A percentile compares a stretch with the other conserved stretches of the same genome.
These are phyloP conservation scores for Chrysosphaeria jannelii DNA, from an alignment of 2,329 filamentous ascomycete genomes.

Conservation along the genomic window DNA sequence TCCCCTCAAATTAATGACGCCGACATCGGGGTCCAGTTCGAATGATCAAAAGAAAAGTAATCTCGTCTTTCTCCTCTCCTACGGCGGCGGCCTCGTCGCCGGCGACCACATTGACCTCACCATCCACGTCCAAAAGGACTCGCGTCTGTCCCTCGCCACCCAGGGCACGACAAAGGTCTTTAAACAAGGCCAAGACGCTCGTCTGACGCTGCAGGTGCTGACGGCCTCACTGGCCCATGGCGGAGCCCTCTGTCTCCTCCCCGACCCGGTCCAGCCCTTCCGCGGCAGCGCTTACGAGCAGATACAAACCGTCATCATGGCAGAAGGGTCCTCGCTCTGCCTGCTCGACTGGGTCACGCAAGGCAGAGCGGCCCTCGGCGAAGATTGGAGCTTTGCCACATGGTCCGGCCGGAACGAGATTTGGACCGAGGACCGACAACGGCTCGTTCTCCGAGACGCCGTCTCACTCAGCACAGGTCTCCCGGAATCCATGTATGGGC, in stretches of 20 bases:
- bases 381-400: slow-evolving; percentile 56
- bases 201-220: slow-evolving; percentile 16
- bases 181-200: slow-evolving; percentile 16
- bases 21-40: slow-evolving; percentile 13
- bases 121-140: slow-evolving; percentile 29
- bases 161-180: slow-evolving; percentile 89
- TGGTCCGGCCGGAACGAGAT: slow-evolving; percentile 77
- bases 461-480: slow-evolving; percentile 29
- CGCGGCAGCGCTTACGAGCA: slow-evolving; percentile 61
- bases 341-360: slow-evolving; percentile 86
- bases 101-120: slow-evolving; percentile 54
- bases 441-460: slow-evolving; percentile 60
- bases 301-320: slow-evolving; percentile 37
- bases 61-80: slow-evolving; percentile 71
- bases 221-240: slow-evolving; percentile 17
- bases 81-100: slow-evolving; percentile 75
- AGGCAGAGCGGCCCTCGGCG: slow-evolving; percentile 56
- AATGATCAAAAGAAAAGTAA: slow-evolving; percentile 23
- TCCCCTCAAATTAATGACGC: slow-evolving; percentile 75
- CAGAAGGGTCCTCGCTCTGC: slow-evolving; percentile 27
- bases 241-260: slow-evolving; percentile 35
- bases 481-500: slow-evolving; percentile 35
- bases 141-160: slow-evolving; percentile 36
- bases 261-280: slow-evolving; percentile 85
- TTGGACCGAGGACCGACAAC: slow-evolving; percentile 18